Evolutionary conservation across 441 rosid genomes (phyloP), one percentile per base, ranked within the genome.

Genomic region (Bruguiera hainesii): DNA sequence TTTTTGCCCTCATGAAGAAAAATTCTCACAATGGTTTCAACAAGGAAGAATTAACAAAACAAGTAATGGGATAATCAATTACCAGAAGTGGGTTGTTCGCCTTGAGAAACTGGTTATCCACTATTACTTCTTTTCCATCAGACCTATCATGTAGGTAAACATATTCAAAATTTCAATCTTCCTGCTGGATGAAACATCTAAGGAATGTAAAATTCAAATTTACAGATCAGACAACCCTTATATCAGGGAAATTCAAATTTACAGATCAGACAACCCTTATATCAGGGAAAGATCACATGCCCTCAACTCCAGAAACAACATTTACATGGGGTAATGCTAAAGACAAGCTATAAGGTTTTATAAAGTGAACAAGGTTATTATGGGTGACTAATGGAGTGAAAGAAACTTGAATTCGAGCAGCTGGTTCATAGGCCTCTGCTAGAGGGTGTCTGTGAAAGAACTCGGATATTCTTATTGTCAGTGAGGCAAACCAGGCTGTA

Each of bases 61-160:
- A 21, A 15, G 68, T 52, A 39, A 74, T 26, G 56, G 49, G 65
- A 71, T 16, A 61, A 69, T 58, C 13, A 67, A 65, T 82, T 90
- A 93, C 99, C 97, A 93, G 82, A 82, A 78, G 89, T 39, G 97
- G 99, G 71, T 87, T 73, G 73, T 85, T 84, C 64, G 84, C 88
- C 89, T 89, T 96, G 75, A 96, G 95, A 84, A 80, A 88, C 72
- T 69, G 76, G 83, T 93, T 96, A 79, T 93, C 93, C 67, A 96
- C 97, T 69, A 82, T 68, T 56, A 89, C 96, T 82, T 93, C 94
- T 76, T 80, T 79, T 64, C 97, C 97, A 81, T 96, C 96, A 52
- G 97, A 84, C 82, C 98, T 96, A 75, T 72, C 46, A 72, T 66
- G 46, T 31, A 58, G 37, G 63, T 57, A 68, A 67, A 7, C 30